Evolutionary conservation across 129 eudicot genomes (phyloP), one percentile per base, ranked within the genome.

Genomic region (Flaveria brownii): DNA sequence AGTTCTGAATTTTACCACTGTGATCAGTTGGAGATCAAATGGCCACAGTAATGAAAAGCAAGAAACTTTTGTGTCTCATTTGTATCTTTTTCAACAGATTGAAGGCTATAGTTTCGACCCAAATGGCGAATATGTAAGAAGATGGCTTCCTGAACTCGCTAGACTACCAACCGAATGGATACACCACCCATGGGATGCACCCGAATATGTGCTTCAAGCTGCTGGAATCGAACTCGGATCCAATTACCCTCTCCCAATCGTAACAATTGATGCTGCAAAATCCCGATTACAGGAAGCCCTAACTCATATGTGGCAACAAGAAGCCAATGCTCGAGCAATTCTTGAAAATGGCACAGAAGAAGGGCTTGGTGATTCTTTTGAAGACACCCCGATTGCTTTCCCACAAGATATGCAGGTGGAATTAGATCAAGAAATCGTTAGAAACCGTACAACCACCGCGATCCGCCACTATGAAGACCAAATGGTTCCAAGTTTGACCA

Each of bases 121-220:
- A 1, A 88, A 95, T 33, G 99, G 99, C 18, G 99, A 95, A 72
- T 95, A 91, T 55, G 99, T 91, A 49, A 79, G 99, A 56, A 76
- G 95, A 77, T 95, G 99, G 99, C 91, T 95, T 51, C 99, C 99
- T 23, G 99, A 95, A 49, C 99, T 95, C 13, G 84, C 92, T 61
- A 85, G 99, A 75, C 81, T 95, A 52, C 97, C 99, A 18, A 95
- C 99, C 0, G 96, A 91, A 77, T 91, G 99, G 99, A 95, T 95
- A n/a, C 99, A 95, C 79, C 99, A 95, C 62, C 99, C 99, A 9
- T 95, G 97, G 97, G 74, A 95, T 75, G 97, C 97, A 33, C 97
- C 99, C 5, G 92, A 88, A 80, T 78, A 86, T 72, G 97, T 95
- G 0, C 96, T 95, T 61, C 96, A 89, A 76, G 97, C 99, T 47